Evolutionary conservation across 2,329 filamentous ascomycete species (phyloP).

Genomic region (Beauveria pseudobassiana): DNA sequence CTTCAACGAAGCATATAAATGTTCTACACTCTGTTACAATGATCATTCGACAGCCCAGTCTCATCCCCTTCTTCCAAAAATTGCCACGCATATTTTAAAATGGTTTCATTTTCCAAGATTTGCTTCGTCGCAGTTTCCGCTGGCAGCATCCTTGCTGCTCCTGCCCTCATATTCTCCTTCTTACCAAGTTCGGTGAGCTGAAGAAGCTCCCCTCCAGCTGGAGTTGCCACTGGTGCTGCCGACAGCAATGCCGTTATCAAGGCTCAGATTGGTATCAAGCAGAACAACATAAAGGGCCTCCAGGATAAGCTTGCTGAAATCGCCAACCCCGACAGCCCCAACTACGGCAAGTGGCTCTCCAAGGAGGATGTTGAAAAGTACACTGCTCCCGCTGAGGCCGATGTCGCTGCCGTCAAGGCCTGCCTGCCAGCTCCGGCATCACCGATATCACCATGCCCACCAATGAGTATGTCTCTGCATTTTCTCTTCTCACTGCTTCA

Average conservation of each 20-base stretch:
- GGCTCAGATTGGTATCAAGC: slow-evolving; percentile 12
- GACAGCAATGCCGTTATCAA: slow-evolving; percentile 6
- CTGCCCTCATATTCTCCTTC: slow-evolving; percentile 1
- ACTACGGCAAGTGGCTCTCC: slow-evolving; percentile 21
- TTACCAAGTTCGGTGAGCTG: slow-evolving; percentile 8
- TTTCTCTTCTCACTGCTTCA: neutral
- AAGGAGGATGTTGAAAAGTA: slow-evolving; percentile 18
- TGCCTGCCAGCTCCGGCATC: slow-evolving; percentile 17
- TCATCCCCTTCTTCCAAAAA: neutral
- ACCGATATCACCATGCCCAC: slow-evolving; percentile 7
- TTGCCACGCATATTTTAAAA: neutral
- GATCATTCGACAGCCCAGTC: neutral
- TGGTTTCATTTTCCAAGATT: slow-evolving; percentile 12
- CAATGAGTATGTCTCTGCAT: slow-evolving; percentile 7
- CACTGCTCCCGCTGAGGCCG: slow-evolving; percentile 17
- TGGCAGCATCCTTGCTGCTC: slow-evolving; percentile 3
- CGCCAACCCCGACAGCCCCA: slow-evolving; percentile 19
- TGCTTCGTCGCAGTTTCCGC: slow-evolving; percentile 5
- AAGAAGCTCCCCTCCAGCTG: slow-evolving; percentile 1
- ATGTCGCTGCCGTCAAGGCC: slow-evolving; percentile 16
- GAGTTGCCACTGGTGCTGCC: neutral
- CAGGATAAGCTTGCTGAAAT: slow-evolving; percentile 19
- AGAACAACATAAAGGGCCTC: slow-evolving; percentile 19
- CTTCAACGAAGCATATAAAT: neutral
- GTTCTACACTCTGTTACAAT: neutral